Evolutionary conservation across 2,329 filamentous ascomycete species (phyloP).

Genomic region (Claviceps cyperi): DNA sequence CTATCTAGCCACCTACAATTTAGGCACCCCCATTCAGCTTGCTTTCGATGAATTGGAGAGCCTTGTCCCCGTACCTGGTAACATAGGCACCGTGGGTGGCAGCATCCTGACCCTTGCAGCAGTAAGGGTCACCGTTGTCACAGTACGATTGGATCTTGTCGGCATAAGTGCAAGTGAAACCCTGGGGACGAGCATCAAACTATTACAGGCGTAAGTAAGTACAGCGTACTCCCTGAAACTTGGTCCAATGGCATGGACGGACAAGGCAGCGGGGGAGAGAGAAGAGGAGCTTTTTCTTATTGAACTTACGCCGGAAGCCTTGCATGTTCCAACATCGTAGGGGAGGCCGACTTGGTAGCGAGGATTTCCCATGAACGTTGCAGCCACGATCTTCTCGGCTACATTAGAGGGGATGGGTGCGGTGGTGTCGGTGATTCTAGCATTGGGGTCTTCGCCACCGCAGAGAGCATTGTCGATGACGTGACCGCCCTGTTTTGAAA

Average conservation of each 20-base stretch:
- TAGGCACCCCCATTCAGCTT: background rate
- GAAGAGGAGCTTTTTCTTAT: too few relatives aligned
- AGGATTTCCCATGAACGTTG: constrained; percentile 52
- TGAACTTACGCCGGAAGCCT: background rate
- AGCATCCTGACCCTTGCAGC: constrained; percentile 37
- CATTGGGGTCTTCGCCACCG: constrained; percentile 37
- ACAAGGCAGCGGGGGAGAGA: background rate
- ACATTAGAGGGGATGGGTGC: constrained; percentile 30
- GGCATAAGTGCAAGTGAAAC: constrained; percentile 39
- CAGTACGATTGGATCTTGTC: constrained; percentile 50
- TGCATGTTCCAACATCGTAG: constrained; percentile 34
- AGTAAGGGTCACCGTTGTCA: constrained; percentile 48
- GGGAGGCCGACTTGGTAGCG: constrained; percentile 38
- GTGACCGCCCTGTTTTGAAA: constrained; percentile 35
- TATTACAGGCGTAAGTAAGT: constrained; percentile 13
- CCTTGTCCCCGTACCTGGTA: background rate
- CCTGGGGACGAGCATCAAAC: constrained; percentile 45
- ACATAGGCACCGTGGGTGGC: background rate
- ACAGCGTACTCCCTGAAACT: background rate
- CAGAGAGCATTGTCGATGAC: constrained; percentile 51
- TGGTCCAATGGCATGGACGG: background rate
- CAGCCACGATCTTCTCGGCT: constrained; percentile 43
- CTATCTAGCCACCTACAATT: too few relatives aligned
- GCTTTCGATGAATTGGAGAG: background rate
- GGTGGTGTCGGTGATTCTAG: constrained; percentile 28